Conservation (phyloP, 2,329 filamentous ascomycete genomes). For the Aspergillus fijiensis region DNA sequence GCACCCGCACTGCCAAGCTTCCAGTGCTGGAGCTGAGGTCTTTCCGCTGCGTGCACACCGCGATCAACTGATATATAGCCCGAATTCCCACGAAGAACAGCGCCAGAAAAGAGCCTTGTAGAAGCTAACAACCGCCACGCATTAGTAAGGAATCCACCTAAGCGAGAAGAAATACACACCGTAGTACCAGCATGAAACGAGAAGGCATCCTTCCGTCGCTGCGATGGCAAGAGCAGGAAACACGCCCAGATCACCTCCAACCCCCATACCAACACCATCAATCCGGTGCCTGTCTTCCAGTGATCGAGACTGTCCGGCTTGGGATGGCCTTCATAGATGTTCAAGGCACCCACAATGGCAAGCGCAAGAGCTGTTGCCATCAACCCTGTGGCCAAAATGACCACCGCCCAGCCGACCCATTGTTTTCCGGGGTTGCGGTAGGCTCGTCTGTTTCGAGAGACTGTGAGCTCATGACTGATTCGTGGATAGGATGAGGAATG, state of each 20-base stretch:
- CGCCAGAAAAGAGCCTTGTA: slow-evolving; percentile 6
- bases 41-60: slow-evolving; percentile 19
- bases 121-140: not conserved
- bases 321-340: slow-evolving; percentile 9
- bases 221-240: slow-evolving; percentile 1
- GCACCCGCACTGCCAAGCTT: slow-evolving; percentile 20
- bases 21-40: slow-evolving; percentile 25
- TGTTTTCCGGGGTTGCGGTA: slow-evolving; percentile 17
- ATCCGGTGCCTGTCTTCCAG: slow-evolving; percentile 9
- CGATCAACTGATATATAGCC: slow-evolving; percentile 25
- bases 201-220: not conserved
- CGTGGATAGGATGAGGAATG: not conserved
- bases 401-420: slow-evolving; percentile 4
- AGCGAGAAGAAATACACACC: slow-evolving; percentile 1
- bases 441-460: slow-evolving; percentile 12
- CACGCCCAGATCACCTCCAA: slow-evolving; percentile 8
- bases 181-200: slow-evolving; percentile 5
- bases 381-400: not conserved
- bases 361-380: slow-evolving; percentile 9
- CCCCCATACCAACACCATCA: slow-evolving; percentile 11
- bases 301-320: not conserved
- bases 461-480: not conserved
- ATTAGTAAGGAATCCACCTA: not conserved
- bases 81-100: slow-evolving; percentile 27
- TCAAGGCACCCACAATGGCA: slow-evolving; percentile 5